phyloP scores from a whole-genome alignment of 1,139 yeast genomes.

The Pichia norvegensis region DNA sequence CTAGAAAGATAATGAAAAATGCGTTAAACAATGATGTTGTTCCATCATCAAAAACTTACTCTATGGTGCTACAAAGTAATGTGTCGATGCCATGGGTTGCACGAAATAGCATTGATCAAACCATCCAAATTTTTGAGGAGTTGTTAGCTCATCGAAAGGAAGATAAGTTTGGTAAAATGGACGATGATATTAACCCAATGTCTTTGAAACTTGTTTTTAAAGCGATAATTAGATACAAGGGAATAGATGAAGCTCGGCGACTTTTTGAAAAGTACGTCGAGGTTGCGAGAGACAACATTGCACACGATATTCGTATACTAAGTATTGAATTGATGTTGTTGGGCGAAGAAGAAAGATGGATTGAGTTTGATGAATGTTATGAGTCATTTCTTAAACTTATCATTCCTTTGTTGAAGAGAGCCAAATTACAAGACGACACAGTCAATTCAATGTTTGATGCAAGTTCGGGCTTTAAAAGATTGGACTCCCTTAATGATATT shows the following conservation, averaged over 20 bases:
- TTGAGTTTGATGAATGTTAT: slow-evolving; percentile 25
- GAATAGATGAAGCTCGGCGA: slow-evolving; percentile 19
- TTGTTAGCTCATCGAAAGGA: slow-evolving; percentile 16
- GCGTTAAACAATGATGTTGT: slow-evolving; percentile 31
- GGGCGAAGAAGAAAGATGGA: slow-evolving; percentile 27
- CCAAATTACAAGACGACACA: slow-evolving; percentile 8
- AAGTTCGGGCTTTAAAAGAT: slow-evolving; percentile 2
- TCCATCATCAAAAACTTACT: slow-evolving; percentile 38
- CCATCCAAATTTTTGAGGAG: slow-evolving; percentile 23
- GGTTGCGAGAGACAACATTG: slow-evolving; percentile 16
- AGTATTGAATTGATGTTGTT: slow-evolving; percentile 22
- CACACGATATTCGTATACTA: slow-evolving; percentile 23
- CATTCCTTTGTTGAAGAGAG: slow-evolving; percentile 12
- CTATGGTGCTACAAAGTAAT: slow-evolving; percentile 22
- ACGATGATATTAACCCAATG: slow-evolving; percentile 22
- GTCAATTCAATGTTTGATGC: slow-evolving; percentile 1
- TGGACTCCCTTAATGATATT: slow-evolving; percentile 4
- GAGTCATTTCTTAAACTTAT: slow-evolving; percentile 19
- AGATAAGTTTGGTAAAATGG: slow-evolving; percentile 25
- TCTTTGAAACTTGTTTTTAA: slow-evolving; percentile 20
- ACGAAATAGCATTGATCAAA: slow-evolving; percentile 26
- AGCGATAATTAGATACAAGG: slow-evolving; percentile 16
- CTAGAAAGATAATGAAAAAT: slow-evolving; percentile 35
- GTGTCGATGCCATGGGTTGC: slow-evolving; percentile 13
- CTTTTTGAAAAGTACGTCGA: slow-evolving; percentile 23